Evolutionary conservation across 2,329 filamentous ascomycete genomes (phyloP), one percentile per base, ranked within the genome.

Genomic region (Aspergillus sp.): DNA sequence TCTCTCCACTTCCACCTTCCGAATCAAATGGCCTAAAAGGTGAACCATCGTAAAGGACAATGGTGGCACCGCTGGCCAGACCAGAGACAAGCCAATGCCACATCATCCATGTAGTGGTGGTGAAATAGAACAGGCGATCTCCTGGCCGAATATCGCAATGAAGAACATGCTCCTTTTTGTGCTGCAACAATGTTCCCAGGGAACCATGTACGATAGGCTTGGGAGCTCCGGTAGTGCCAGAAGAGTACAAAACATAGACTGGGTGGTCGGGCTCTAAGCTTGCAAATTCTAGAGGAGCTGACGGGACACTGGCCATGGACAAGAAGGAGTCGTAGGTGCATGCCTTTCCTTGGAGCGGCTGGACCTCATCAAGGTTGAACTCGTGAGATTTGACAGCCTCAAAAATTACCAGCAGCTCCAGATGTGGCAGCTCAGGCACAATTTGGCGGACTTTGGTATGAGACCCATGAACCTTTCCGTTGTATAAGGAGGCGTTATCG

Each of bases 41-140:
- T 0, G 88, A 95, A 38, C 93, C 93, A 42, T 95, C 88, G 67
- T 96, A 98, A 4, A 97, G 76, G 13, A 97, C 77, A 9, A 97
- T 73, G 0, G 88, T 91, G 8, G 87, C 80, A 42, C 91, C 91
- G 28, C 82, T 83, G 7, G 90, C 87, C 4, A 97, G 81, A 5
- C 85, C 88, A 1, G 88, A 91, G 13, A 96, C 79, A 33, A 90
- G 83, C 90, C 91, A 97, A 65, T 97, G 91, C 90, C 90, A 96
- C 91, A 97, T 97, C 90, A 98, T 97, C 93, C 90, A 96, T 0
- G 89, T 94, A 8, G 86, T 90, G 4, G 90, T 96, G 1, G 90
- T 95, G 70, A 90, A 96, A 71, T 96, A 96, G 66, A 96, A 87
- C 60, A 96, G 76, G 13, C 85, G 79, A 34, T 90, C 88, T 2